Evolutionary conservation across 177 flowering plant species (phyloP), one percentile per base, ranked within the genome.

Genomic region (Tripterygium wilfordii): DNA sequence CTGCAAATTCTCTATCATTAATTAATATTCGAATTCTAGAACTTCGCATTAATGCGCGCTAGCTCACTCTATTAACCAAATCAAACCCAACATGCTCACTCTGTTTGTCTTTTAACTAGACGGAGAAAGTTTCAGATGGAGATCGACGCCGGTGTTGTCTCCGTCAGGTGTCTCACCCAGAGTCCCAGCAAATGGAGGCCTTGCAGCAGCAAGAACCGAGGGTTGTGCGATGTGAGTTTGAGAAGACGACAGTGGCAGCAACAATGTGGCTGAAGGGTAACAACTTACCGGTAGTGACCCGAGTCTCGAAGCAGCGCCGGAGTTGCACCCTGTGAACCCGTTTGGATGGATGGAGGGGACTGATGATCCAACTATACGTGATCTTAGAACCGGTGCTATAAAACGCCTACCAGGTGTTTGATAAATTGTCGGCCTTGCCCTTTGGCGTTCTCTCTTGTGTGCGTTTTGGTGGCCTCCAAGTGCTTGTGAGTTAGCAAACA

Each of bases 401-500:
- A 47, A 56, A 13, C 68, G 30, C n/a, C n/a, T n/a, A n/a, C n/a
- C n/a, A n/a, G n/a, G n/a, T n/a, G n/a, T n/a, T n/a, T n/a, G n/a
- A n/a, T n/a, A n/a, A n/a, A n/a, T n/a, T n/a, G n/a, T n/a, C 0
- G 80, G 64, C 37, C 53, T 75, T 1, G 70, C 67, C 38, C 60
- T 43, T 43, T 75, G 83, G 3, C 65, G 53, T 57, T 63, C 56
- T 20, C 64, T 38, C 48, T 56, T 61, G 66, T 66, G 70, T 0
- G 70, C 70, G 32, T 66, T 66, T 27, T 66, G 70, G 30, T 66
- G 70, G 33, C 70, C 70, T 0, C 70, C 70, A 3, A 66, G 53
- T 3, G 70, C 70, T 40, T 66, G 70, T 6, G 70, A 66, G 37
- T 61, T 66, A 25, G 59, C 47, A 18, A 66, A 66, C 3, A 23